Evolutionary conservation across 1,284 basidiomycete species (phyloP).

Genomic region (Boletus austroedulis): DNA sequence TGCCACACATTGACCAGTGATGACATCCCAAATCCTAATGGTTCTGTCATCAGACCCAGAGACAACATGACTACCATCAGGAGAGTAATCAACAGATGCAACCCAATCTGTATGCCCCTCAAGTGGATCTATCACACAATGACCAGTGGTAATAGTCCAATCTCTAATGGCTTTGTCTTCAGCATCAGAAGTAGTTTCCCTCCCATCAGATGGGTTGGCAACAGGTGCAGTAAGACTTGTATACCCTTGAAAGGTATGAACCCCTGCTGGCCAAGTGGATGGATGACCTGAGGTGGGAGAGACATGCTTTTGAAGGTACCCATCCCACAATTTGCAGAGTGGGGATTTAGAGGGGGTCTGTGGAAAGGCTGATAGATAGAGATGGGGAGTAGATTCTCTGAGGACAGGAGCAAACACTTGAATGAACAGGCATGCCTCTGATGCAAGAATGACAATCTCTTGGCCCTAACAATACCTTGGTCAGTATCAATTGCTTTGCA

Average conservation of each 20-base stretch:
- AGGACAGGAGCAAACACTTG: conserved; percentile 4
- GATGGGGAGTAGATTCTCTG: neutral
- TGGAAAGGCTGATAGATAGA: neutral
- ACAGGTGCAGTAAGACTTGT: neutral
- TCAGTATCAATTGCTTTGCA: neutral
- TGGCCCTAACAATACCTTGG: neutral
- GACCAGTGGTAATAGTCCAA: neutral
- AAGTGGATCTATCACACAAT: neutral
- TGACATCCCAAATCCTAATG: too few relatives aligned
- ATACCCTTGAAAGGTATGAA: neutral
- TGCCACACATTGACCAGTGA: too few relatives aligned
- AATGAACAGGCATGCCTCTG: conserved; percentile 1
- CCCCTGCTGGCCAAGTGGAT: neutral
- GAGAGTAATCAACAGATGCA: neutral
- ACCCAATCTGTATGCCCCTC: neutral
- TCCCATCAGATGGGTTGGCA: neutral
- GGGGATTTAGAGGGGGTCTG: neutral
- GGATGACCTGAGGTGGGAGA: neutral
- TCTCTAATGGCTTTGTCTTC: neutral
- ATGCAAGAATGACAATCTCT: neutral
- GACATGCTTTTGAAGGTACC: neutral
- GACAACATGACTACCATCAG: neutral
- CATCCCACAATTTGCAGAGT: neutral
- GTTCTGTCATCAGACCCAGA: too few relatives aligned
- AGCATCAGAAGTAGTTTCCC: neutral